Evolutionary conservation across 176 grass and related monocot genomes (phyloP), one percentile per base, ranked within the genome.

Genomic region (Neostapfia colusana): DNA sequence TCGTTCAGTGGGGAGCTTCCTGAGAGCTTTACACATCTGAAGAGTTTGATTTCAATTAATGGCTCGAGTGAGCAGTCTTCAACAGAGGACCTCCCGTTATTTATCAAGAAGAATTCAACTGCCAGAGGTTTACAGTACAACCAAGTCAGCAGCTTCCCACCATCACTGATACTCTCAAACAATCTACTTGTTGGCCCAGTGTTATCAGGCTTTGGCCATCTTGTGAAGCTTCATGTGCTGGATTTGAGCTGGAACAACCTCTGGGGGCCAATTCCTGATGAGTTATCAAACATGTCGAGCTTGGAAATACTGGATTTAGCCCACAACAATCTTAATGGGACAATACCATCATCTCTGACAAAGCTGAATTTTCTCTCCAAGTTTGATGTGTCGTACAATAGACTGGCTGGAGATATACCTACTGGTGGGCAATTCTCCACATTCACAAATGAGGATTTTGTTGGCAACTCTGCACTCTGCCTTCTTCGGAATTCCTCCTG

Each of bases 221-320:
- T 99, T 70, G 88, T 81, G 74, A 41, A 79, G 23, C 87, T 99
- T 67, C 70, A 67, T 83, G 82, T 85, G 11, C 76, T 99, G 53
- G 91, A 92, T 31, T 81, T 99, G 70, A 83, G 77, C 58, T 84
- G 65, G 73, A 99, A 99, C 73, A 90, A 92, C n/a, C 83, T 99
- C 63, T 90, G 80, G 0, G 95, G 95, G 35, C 63, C 15, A 27
- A 95, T 99, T 84, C 95, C 95, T 9, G 67, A 81, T 49, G 78
- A 88, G 0, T 79, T 99, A 21, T 89, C 95, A 15, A 85, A 70
- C 63, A 95, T 99, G 95, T 83, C 85, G 17, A 92, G 73, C 74
- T 88, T 99, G 57, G 91, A 92, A 45, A 4, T 61, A 21, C 54
- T 99, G 59, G 65, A 85, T 88, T 83, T 99, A 62, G 86, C 87